Percentiles rank a stretch among this genome's conserved stretches.
Conservation (phyloP, 1,284 basidiomycete species). For the Singerocomus inundabilis region DNA sequence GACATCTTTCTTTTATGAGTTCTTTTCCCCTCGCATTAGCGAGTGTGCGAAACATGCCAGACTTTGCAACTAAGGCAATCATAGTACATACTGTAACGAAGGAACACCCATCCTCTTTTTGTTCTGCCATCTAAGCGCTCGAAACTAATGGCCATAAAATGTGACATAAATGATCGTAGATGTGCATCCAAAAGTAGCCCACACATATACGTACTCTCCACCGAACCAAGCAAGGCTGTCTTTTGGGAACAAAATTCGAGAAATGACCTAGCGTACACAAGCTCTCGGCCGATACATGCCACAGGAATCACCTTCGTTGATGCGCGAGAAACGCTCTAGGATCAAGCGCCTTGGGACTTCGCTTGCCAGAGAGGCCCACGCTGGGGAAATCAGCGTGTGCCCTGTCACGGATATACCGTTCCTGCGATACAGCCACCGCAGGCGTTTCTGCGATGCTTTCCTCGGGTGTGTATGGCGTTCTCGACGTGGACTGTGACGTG, state of each 20-base stretch:
- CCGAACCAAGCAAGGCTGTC: background rate
- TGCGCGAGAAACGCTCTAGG: conserved; percentile 26
- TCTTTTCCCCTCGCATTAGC: too few relatives aligned
- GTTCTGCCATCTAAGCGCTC: background rate
- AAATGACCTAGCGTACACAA: background rate
- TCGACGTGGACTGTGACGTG: conserved; percentile 36
- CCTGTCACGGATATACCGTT: conserved; percentile 15
- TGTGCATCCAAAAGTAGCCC: background rate
- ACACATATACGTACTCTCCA: background rate
- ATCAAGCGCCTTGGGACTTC: conserved; percentile 20
- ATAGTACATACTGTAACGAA: too few relatives aligned
- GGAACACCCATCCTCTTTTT: background rate
- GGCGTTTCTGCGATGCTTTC: conserved; percentile 23
- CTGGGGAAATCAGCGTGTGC: conserved; percentile 27
- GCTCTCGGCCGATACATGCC: background rate
- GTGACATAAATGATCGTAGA: conserved; percentile 6
- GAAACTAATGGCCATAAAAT: background rate
- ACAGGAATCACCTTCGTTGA: conserved; percentile 6
- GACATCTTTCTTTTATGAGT: too few relatives aligned
- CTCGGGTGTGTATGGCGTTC: conserved; percentile 27
- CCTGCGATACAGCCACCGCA: conserved; percentile 24
- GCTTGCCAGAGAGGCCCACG: conserved; percentile 26
- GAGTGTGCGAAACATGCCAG: too few relatives aligned
- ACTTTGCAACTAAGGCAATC: too few relatives aligned
- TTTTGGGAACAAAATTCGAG: background rate